Evolutionary conservation across 805 yeast species (phyloP), one percentile per base, ranked within the genome.

Genomic region (Clavispora santaluciae): DNA sequence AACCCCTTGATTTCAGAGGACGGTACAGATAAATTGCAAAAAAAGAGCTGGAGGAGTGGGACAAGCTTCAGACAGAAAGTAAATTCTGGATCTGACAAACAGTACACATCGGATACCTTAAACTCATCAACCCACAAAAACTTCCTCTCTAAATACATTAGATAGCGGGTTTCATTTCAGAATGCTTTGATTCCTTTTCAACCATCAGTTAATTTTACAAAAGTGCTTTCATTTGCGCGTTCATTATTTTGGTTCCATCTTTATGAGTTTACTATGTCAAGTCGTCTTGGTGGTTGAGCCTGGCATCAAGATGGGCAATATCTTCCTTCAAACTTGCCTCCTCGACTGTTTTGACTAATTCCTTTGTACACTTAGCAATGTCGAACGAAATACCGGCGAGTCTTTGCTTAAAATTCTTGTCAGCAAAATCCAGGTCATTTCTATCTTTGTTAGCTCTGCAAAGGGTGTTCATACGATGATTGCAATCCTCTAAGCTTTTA

Each of bases 301-400:
- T 75, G 10, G 87, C 80, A 63, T 88, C 90, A 50, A 88, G 72
- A 49, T 82, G 81, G 4, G 81, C 89, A 53, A 90, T 85, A 54
- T 89, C 96, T 50, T 84, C 90, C 55, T 83, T 83, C 54, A 90
- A 68, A 56, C 90, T 84, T 18, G 95, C 95, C 59, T 90, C 97
- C 60, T 91, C 97, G 5, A 91, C 96, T 1, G 95, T 86, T 66
- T 90, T 90, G 16, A 91, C 98, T 57, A 91, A 74, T 62, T 91
- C 98, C 61, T 90, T 91, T 5, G 97, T 91, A 61, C 95, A 85
- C 63, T 91, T 89, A 18, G 97, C 97, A 65, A 91, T 86, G 60
- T 91, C 98, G 66, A 89, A 91, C 22, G 96, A 91, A 51, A 90
- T 84, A 2, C 97, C 97, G 0, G 98, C 98, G 49, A 91, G 76